Base-by-base conservation (phyloP, 108 stramenopile genomes). In the Nitzschia sp. region DNA sequence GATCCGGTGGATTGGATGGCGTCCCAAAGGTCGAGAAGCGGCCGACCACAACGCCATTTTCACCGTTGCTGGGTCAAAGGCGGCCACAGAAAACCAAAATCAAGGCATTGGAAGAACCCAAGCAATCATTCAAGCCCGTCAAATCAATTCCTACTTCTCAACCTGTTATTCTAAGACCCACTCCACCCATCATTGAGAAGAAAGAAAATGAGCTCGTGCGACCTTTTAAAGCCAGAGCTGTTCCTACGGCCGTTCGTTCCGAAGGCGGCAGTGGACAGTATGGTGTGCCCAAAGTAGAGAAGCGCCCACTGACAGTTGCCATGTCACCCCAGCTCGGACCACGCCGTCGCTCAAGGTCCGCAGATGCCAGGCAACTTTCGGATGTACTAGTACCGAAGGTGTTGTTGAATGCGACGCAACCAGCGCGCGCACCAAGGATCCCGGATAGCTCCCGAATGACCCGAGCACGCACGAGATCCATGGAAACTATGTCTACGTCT, bases 11-110 rank as follows among this genome's bases (percentile, higher is more conserved):
- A 15, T 28, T 56, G 13, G 53, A 55, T 3, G 81, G 81, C 3
- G 72, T 85, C 26, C 85, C 80, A 22, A 77, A 73, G 61, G 72
- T 85, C 3, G 76, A 77, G 21, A 86, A 80, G 47, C 68, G 71
- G 73, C 79, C 76, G 15, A 68, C 72, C 4, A 86, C 85, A 25
- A 69, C 73, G 5, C 83, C 83, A 13, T 60, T 58, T 50, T 81
- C 80, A 15, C 83, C 83, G 26, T 33, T 80, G 34, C 48, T 85
- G 5, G 72, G 72, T 21, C 9, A 53, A 32, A 41, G 69, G 11
- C 75, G 64, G 3, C 32, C 25, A 21, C 38, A 68, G 0, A 61
- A 52, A 21, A 41, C 47, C 27, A 41, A 45, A 53, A 64, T 61
- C 47, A 72, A 72, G 36, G 71, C 71, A 1, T 36, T 72, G 53